phyloP scores from a whole-genome alignment of 371 early-diverging fungal species.

The Mucor velutinosus region DNA sequence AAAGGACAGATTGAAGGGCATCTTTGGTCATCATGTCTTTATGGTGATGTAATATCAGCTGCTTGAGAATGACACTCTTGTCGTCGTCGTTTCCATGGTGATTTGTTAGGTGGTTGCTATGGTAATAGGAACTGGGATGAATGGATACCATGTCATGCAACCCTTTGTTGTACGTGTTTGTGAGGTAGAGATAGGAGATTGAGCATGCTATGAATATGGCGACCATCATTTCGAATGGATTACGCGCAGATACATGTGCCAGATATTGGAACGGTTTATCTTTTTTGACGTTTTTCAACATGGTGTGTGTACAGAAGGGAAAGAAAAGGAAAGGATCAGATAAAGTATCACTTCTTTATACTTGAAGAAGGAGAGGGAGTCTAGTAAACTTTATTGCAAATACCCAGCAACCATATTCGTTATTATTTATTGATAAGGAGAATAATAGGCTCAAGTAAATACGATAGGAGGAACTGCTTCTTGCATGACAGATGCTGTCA shows the following conservation, averaged over 20 bases:
- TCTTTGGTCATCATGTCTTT: not conserved
- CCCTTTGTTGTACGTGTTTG: not conserved
- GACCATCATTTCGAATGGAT: not conserved
- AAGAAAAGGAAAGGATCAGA: not conserved
- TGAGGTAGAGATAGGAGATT: not conserved
- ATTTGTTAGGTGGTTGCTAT: not conserved
- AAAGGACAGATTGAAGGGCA: not conserved
- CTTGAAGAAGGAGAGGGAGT: too few species aligned
- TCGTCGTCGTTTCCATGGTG: not conserved
- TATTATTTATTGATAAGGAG: not conserved
- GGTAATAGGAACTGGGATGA: not conserved
- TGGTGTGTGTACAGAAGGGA: not conserved
- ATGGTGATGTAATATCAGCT: not conserved
- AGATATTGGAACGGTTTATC: not conserved
- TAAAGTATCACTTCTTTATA: not conserved
- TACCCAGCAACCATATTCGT: not conserved
- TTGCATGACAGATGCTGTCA: constrained; percentile 63
- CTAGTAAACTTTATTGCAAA: not conserved
- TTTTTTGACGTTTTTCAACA: not conserved
- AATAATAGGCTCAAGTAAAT: constrained; percentile 34
- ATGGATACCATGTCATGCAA: not conserved
- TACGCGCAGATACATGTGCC: not conserved
- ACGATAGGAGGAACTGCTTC: constrained; percentile 53
- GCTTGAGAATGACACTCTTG: not conserved
- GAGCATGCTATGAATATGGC: not conserved